These are phyloP conservation scores for Gonapodya prolifera DNA, from an alignment of 192 early-diverging fungal genomes.

Conservation along the genomic window DNA sequence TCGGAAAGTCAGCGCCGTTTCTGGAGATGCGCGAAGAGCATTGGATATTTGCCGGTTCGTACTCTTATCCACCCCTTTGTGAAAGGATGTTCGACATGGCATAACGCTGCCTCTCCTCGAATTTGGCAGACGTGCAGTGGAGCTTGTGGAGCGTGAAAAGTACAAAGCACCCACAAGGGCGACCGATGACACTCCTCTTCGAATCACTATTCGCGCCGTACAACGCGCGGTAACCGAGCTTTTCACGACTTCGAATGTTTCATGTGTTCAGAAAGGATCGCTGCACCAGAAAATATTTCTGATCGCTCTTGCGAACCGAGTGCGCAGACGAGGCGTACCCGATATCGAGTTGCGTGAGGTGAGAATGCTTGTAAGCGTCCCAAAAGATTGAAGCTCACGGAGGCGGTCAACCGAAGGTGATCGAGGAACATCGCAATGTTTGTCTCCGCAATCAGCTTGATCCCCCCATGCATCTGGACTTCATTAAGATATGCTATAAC, in stretches of 20 bases:
- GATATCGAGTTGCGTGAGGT: conserved; percentile 68
- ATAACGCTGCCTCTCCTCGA: conserved; percentile 18
- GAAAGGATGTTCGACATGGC: conserved; percentile 3
- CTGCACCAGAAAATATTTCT: conserved; percentile 81
- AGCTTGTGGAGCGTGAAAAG: conserved; percentile 45
- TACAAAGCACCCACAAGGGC: conserved; percentile 14
- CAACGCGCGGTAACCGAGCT: conserved; percentile 77
- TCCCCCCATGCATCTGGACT: background rate
- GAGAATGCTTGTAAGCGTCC: background rate
- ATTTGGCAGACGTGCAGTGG: conserved; percentile 46
- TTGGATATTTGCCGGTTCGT: conserved; percentile 80
- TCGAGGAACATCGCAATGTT: background rate
- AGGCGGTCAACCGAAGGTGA: too few relatives aligned
- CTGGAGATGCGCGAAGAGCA: conserved; percentile 87
- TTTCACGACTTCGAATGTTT: conserved; percentile 62
- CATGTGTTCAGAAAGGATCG: conserved; percentile 57
- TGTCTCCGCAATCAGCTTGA: background rate
- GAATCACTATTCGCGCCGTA: conserved; percentile 56
- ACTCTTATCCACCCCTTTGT: conserved; percentile 5
- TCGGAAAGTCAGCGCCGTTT: conserved; percentile 88
- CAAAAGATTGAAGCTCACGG: too few relatives aligned
- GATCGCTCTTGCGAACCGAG: conserved; percentile 45
- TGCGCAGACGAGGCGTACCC: conserved; percentile 51
- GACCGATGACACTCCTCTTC: conserved; percentile 11
- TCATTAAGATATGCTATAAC: background rate